Evolutionary conservation across 1,284 basidiomycete species (phyloP), one percentile per base, ranked within the genome.

Genomic region (Somion occarium): DNA sequence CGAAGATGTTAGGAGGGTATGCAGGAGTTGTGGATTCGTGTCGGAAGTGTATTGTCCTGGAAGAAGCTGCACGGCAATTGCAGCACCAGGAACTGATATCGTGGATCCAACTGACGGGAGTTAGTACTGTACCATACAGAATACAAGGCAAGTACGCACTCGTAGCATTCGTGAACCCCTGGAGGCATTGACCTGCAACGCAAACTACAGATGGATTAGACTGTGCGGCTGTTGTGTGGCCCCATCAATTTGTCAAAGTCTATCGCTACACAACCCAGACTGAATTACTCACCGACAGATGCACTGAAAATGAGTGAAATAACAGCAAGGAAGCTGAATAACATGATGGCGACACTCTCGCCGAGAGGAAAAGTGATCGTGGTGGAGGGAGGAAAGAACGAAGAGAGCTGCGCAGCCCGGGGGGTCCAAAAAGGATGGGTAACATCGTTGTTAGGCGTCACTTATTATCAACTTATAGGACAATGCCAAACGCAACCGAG

Each of bases 161-260:
- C 47, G 85, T 84, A 19, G 73, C 79, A 61, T 88, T 88, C 25
- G 84, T 79, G 68, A 71, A 78, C 53, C 86, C 86, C 67, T 88
- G 75, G 53, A 88, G 69, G 72, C 86, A 89, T 85, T 89, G 86
- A 58, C 86, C 87, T 65, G 86, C 83, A 85, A 88, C 71, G 75
- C 86, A 89, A 53, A 89, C 73, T 53, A 88, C 81, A 61, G 76
- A 64, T 49, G 82, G 71, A 61, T 73, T 70, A 61, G 44, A 34
- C 11, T 83, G 79, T 55, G 82, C 80, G 64, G 73, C 81, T 59
- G 25, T 18, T 22, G 12, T 75, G n/a, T n/a, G n/a, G n/a, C 45
- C 3, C 38, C 26, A 44, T 44, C 19, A 53, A 15, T 34, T 15
- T 7, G 30, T 34, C 7, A 7, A 34, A 34, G 30, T 7, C 30